Evolutionary conservation across 805 yeast species (phyloP).

Genomic region (Yamadazyma nakazawae): DNA sequence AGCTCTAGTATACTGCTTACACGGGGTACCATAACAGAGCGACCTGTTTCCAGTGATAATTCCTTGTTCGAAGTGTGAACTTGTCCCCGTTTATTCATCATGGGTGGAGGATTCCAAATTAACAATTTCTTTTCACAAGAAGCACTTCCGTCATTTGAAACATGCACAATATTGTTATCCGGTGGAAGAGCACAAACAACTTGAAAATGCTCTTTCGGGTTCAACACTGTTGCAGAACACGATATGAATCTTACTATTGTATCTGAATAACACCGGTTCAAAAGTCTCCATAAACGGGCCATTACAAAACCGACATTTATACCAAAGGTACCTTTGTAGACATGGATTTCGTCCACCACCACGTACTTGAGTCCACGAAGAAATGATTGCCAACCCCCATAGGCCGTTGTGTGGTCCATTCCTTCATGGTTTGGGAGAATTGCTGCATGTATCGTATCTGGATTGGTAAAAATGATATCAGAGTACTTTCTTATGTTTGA

Average conservation of each 20-base stretch:
- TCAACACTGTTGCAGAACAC: constrained; percentile 88
- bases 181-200: constrained; percentile 63
- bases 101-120: constrained; percentile 80
- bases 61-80: constrained; percentile 10
- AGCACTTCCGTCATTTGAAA: constrained; percentile 85
- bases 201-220: constrained; percentile 71
- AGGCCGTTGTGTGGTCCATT: constrained; percentile 14
- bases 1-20: constrained; percentile 72
- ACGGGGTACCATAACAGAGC: constrained; percentile 33
- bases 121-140: constrained; percentile 70
- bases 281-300: constrained; percentile 71
- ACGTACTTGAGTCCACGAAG: constrained; percentile 63
- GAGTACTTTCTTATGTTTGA: constrained; percentile 56
- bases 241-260: constrained; percentile 56
- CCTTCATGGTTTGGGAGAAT: constrained; percentile 67
- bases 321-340: constrained; percentile 88
- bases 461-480: constrained; percentile 86
- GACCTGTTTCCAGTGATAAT: not conserved
- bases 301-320: constrained; percentile 85
- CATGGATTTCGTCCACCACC: constrained; percentile 83
- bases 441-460: constrained; percentile 87
- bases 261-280: constrained; percentile 39
- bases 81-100: constrained; percentile 55
- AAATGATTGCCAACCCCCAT: constrained; percentile 65
- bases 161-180: constrained; percentile 47